Percentiles rank a stretch among this genome's conserved stretches.
Conservation (phyloP, 345 rosid species). For the Punica granatum region DNA sequence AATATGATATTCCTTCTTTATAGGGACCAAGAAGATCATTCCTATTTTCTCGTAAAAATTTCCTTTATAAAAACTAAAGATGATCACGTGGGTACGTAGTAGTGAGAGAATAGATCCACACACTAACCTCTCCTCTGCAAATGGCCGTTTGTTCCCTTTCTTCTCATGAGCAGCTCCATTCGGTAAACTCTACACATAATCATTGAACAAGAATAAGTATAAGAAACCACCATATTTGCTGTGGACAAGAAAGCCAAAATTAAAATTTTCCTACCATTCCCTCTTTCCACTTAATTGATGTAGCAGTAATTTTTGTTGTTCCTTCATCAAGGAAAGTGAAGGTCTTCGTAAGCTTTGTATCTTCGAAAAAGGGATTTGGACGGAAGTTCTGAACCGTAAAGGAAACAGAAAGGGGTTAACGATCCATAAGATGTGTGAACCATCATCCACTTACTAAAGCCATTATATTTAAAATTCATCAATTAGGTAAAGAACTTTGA, state of each 20-base stretch:
- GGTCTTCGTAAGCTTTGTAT: slow-evolving; percentile 68
- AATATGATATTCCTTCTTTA: not conserved
- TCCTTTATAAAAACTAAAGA: not conserved
- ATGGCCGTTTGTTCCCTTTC: slow-evolving; percentile 77
- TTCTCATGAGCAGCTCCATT: slow-evolving; percentile 81
- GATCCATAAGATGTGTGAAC: not conserved
- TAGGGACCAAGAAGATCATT: not conserved
- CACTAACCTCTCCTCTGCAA: slow-evolving; percentile 61
- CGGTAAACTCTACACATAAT: slow-evolving; percentile 51
- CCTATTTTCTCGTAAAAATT: not conserved
- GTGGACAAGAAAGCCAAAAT: not conserved
- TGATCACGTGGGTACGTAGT: not conserved
- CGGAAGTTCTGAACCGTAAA: slow-evolving; percentile 52
- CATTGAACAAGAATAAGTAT: slow-evolving; percentile 7
- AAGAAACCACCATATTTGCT: not conserved
- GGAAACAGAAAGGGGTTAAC: not conserved
- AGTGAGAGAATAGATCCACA: not conserved
- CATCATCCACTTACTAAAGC: not conserved
- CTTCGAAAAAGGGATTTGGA: slow-evolving; percentile 77
- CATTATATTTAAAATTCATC: not conserved
- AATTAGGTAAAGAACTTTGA: not conserved
- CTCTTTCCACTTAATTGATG: slow-evolving; percentile 85
- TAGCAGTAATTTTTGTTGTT: slow-evolving; percentile 61
- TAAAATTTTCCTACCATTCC: slow-evolving; percentile 50
- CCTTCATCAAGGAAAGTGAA: slow-evolving; percentile 85